Base-by-base conservation (phyloP, 73 alveolate species). In the Stentor roeselii region DNA sequence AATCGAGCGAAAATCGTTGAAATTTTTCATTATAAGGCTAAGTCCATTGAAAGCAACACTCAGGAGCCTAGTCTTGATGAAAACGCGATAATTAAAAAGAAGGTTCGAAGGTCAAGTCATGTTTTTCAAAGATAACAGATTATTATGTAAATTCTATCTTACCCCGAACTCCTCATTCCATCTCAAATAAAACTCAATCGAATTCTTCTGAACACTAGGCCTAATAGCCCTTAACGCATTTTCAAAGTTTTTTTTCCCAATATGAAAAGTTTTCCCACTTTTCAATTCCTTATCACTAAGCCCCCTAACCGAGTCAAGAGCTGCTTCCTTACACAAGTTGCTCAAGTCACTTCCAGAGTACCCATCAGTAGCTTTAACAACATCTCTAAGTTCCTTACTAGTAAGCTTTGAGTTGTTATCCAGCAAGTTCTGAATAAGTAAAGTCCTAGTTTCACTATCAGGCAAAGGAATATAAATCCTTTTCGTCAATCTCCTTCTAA, bases 401-500 rank as follows among this genome's bases (percentile, higher is more conserved):
- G 84, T 27, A 1, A 76, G 1, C n/a, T 37, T 27, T 2, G 41
- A 15, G 6, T 21, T 21, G 1, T 76, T n/a, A 36, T 37, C 36
- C 34, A 76, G 15, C 0, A 76, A 35, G 14, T 34, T 37, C 3
- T 14, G 1, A 37, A 76, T 40, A 31, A 76, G 15, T 14, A n/a
- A 14, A 0, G 14, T n/a, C 2, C 84, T 37, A 37, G 75, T 78
- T 75, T 93, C 97, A n/a, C 78, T 82, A 84, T 95, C 95, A 35
- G 99, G 99, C 82, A 98, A 90, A 4, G 98, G 98, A 58, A 96
- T 96, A 92, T 96, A 96, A 58, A 96, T 78, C 83, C 96, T 95
- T 89, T 95, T 96, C 31, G 90, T 86, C 76, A 95, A 86, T 87
- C 99, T 93, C 86, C 99, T 86, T 75, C 90, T 90, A 21, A 92